Evolutionary conservation across 2,329 filamentous ascomycete species (phyloP).

Genomic region (Iodosphaeria phyllophila): DNA sequence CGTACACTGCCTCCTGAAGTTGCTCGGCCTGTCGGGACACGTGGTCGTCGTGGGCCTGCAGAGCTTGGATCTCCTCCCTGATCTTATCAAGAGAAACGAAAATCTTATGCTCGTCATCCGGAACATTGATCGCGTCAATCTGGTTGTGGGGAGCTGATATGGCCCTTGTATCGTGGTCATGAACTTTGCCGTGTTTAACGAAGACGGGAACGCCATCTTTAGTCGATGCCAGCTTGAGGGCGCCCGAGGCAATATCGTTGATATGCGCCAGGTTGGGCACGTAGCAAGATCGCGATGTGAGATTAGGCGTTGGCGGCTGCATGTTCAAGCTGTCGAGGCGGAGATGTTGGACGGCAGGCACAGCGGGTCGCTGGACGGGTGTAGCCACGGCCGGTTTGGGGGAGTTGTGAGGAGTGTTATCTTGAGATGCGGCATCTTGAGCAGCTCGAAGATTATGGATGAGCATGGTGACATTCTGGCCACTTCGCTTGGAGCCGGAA

Average conservation of each 20-base stretch:
- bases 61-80: conserved; percentile 33
- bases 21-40: conserved; percentile 34
- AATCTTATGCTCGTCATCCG: conserved; percentile 35
- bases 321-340: conserved; percentile 4
- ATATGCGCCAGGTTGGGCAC: conserved; percentile 34
- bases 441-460: conserved; percentile 13
- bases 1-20: conserved; percentile 30
- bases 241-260: conserved; percentile 37
- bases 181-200: conserved; percentile 32
- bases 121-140: conserved; percentile 29
- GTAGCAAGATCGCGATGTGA: conserved; percentile 31
- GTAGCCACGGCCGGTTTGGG: conserved; percentile 5
- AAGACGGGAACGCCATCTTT: conserved; percentile 36
- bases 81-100: conserved; percentile 45
- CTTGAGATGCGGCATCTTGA: conserved; percentile 4
- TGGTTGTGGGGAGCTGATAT: conserved; percentile 23
- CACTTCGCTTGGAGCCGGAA: conserved; percentile 7
- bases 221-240: conserved; percentile 29
- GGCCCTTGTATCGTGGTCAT: conserved; percentile 19
- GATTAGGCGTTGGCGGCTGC: conserved; percentile 12
- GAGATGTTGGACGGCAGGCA: conserved; percentile 6
- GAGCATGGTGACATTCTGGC: conserved; percentile 16
- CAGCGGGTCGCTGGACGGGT: conserved; percentile 2
- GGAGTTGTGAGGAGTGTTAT: conserved; percentile 3
- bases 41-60: conserved; percentile 36